Evolutionary conservation across 192 early-diverging fungal genomes (phyloP), one percentile per base, ranked within the genome.

Genomic region (Podochytrium sp.): DNA sequence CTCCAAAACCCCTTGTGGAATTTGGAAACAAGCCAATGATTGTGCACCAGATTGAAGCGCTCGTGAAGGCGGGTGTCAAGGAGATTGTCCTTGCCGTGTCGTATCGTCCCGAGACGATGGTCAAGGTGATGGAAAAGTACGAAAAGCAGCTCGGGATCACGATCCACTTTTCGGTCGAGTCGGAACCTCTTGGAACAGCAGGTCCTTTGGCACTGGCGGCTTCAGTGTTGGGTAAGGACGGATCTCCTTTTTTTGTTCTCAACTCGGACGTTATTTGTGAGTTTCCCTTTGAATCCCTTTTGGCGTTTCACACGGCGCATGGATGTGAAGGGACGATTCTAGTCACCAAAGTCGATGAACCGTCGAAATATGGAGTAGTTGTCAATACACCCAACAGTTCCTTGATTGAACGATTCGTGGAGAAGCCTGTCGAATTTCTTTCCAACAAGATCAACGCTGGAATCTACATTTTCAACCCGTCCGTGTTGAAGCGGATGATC

Each of bases 1-100:
- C 93, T 38, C 97, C 97, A 68, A 99, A 99, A 84, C 97, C 97
- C 35, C 87, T 99, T 47, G 96, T 99, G 23, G 97, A 99, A 80
- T 99, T 99, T 84, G 93, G 92, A 37, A 99, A 99, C 89, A 92
- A 90, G 82, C 96, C 96, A 68, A 97, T 99, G 92, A 97, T 99
- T 81, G 89, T 96, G 55, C 97, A 98, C 83, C 97, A 99, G 85
- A 98, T 99, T 70, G 94, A 96, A 76, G 95, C 92, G 3, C 86
- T 99, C 20, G 94, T 92, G 43, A 91, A 96, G 95, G 94, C 93
- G 69, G 97, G 97, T 65, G 97, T 99, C 43, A 95, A 87, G 34
- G 96, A 99, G 81, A 94, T 99, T 53, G 95, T 99, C 4, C 86
- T 99, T 66, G 97, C 97, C 62, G 97, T 99, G 77, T 98, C 97